Percentiles rank a stretch among this genome's conserved stretches.
phyloP scores from a whole-genome alignment of 257 asterid genomes.

The Gentiana macrophylla region DNA sequence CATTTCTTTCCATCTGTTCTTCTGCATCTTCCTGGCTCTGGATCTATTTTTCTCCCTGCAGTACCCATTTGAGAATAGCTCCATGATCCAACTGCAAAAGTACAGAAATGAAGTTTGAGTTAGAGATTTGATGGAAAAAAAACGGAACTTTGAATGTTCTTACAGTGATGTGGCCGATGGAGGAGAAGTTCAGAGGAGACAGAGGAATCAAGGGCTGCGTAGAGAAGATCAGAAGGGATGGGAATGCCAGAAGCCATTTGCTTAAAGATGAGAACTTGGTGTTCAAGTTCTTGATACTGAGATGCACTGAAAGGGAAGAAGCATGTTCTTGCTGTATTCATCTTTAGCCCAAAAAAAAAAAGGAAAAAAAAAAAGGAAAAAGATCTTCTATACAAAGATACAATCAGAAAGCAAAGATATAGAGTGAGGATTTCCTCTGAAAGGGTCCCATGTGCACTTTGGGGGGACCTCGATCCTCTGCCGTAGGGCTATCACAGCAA shows the following conservation, averaged over 20 bases:
- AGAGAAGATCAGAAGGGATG: conserved; percentile 88
- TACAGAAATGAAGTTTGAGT: background rate
- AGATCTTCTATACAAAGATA: background rate
- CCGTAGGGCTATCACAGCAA: background rate
- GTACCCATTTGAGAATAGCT: conserved; percentile 62
- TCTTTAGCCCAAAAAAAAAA: conserved; percentile 15
- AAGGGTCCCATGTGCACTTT: background rate
- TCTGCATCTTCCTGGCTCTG: conserved; percentile 96
- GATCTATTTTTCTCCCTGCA: conserved; percentile 73
- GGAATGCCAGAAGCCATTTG: conserved; percentile 82
- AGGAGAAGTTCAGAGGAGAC: conserved; percentile 49
- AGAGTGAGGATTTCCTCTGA: background rate
- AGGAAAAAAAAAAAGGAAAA: background rate
- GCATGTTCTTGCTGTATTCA: conserved; percentile 37
- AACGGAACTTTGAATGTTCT: too few relatives aligned
- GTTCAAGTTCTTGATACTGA: conserved; percentile 95
- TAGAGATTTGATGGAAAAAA: background rate
- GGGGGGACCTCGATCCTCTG: background rate
- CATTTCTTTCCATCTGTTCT: conserved; percentile 97
- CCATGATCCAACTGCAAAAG: conserved; percentile 56
- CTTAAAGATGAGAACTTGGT: conserved; percentile 85
- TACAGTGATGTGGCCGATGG: conserved; percentile 51
- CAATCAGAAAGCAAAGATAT: background rate
- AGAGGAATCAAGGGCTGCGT: conserved; percentile 52
- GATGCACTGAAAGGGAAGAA: conserved; percentile 61